A percentile compares a stretch with the other conserved stretches of the same genome.
phyloP scores from a whole-genome alignment of 306 rosid species.

The Casuarina glauca region DNA sequence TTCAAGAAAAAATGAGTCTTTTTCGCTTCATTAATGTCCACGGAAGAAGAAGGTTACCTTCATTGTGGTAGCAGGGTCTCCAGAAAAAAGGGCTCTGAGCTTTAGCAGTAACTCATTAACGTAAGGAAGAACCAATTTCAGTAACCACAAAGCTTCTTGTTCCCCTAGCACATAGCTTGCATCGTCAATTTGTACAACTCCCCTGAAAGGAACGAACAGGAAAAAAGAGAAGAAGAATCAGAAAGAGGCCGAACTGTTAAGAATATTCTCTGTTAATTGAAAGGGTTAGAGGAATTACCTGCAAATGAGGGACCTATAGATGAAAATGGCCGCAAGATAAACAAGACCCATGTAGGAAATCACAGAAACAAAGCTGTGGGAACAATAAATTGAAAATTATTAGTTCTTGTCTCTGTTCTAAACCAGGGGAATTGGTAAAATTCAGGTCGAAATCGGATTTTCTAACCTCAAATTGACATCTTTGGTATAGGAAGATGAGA shows the following conservation, averaged over 20 bases:
- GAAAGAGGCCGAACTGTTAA: conserved; percentile 1
- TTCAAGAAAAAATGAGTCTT: neutral
- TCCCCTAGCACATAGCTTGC: conserved; percentile 62
- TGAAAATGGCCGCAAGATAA: conserved; percentile 75
- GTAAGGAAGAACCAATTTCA: conserved; percentile 69
- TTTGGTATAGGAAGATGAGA: conserved; percentile 67
- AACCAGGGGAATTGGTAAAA: neutral
- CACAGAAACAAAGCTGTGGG: conserved; percentile 74
- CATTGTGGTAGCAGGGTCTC: conserved; percentile 86
- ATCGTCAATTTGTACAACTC: conserved; percentile 46
- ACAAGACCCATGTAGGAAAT: conserved; percentile 71
- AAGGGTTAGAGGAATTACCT: conserved; percentile 43
- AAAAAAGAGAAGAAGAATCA: conserved; percentile 18
- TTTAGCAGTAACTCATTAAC: conserved; percentile 67
- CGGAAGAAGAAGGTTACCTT: conserved; percentile 49
- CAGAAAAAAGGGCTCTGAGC: conserved; percentile 80
- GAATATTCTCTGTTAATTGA: neutral
- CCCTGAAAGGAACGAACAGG: conserved; percentile 39
- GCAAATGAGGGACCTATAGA: conserved; percentile 66
- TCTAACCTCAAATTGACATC: conserved; percentile 74
- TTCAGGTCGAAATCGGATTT: neutral
- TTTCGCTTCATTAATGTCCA: neutral
- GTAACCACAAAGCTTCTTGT: conserved; percentile 79
- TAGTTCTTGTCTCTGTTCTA: conserved; percentile 24
- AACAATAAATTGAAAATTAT: conserved; percentile 13